Evolutionary conservation across 441 rosid genomes (phyloP).

Genomic region (Gossypium schwendimanii): DNA sequence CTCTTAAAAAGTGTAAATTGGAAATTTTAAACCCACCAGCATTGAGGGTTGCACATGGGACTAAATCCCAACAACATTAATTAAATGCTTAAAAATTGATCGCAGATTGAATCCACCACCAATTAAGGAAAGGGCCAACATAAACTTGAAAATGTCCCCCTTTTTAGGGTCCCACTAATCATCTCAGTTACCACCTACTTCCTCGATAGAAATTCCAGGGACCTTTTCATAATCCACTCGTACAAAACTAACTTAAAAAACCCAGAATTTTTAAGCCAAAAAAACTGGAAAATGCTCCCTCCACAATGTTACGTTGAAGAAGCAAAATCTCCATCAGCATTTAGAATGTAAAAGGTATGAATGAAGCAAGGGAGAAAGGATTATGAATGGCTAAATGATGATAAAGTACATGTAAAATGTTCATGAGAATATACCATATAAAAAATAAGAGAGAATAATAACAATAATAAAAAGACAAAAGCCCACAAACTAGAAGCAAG

Average conservation of each 20-base stretch:
- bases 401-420: slow-evolving; percentile 28
- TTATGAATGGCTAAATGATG: slow-evolving; percentile 21
- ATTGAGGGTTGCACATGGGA: slow-evolving; percentile 9
- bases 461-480: slow-evolving; percentile 29
- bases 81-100: not conserved
- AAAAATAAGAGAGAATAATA: slow-evolving; percentile 1
- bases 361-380: no score
- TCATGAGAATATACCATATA: slow-evolving; percentile 38
- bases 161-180: slow-evolving; percentile 22
- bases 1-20: not conserved
- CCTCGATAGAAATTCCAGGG: not conserved
- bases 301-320: no score
- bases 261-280: not conserved
- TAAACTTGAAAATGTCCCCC: not conserved
- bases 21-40: slow-evolving; percentile 14
- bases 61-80: slow-evolving; percentile 13
- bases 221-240: no score
- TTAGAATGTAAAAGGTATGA: no score
- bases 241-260: not conserved
- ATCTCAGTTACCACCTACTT: slow-evolving; percentile 11
- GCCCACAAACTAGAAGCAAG: slow-evolving; percentile 26
- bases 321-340: no score
- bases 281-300: not conserved
- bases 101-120: slow-evolving; percentile 11
- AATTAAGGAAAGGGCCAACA: slow-evolving; percentile 17